Conservation (phyloP, 345 rosid genomes). For the Kernera saxatilis region DNA sequence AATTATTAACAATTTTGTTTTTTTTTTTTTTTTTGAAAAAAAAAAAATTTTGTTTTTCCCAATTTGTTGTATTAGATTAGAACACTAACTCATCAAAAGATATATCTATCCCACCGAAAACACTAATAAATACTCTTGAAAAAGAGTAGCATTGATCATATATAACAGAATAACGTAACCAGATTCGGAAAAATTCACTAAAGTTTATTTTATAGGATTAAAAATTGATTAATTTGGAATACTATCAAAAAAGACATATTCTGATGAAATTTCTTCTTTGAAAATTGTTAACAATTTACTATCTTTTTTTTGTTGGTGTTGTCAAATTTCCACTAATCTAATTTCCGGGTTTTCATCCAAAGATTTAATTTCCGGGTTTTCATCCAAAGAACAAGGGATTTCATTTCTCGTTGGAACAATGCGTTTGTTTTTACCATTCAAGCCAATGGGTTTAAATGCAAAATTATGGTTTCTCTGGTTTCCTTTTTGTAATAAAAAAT, state of each 20-base stretch:
- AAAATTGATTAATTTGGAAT: background rate
- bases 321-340: no score
- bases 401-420: conserved; percentile 4
- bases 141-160: no score
- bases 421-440: background rate
- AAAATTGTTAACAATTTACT: background rate
- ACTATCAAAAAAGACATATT: background rate
- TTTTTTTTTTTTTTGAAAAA: no score
- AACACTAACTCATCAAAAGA: background rate
- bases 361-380: no score
- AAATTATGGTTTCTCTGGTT: background rate
- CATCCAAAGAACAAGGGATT: background rate
- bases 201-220: no score
- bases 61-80: background rate
- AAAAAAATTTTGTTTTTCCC: no score
- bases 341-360: no score
- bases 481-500: background rate
- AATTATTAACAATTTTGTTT: background rate
- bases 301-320: no score
- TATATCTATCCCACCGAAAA: background rate
- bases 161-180: no score
- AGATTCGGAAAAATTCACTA: no score
- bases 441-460: background rate
- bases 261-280: background rate
- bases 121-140: background rate